Evolutionary conservation across 345 rosid species (phyloP), one percentile per base, ranked within the genome.

Genomic region (Bruguiera parviflora): DNA sequence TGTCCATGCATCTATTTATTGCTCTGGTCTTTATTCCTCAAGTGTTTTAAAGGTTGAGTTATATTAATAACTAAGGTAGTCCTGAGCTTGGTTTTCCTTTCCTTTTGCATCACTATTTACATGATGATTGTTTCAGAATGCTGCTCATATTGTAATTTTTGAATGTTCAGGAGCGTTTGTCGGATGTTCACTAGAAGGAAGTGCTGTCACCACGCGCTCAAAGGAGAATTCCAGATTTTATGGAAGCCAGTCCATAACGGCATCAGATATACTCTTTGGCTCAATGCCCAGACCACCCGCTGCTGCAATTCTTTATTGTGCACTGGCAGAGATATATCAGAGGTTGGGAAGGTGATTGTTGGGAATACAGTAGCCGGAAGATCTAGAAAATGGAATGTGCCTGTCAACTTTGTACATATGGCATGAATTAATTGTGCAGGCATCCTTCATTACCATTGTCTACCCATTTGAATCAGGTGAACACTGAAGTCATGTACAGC

Each of bases 101-200:
- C 6, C 28, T 22, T 7, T 46, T 3, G n/a, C 13, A 28, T 59
- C 24, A 10, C 24, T 4, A 0, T 46, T 22, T 21, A 53, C 58
- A 8, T 47, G 25, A 19, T 58, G 46, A 13, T 24, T 21, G 47
- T 21, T 31, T 6, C 6, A 13, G 5, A n/a, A 21, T 47, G 32
- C 24, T 32, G 37, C 27, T 57, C 5, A 29, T 29, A 1, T 39
- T 29, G 21, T 19, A 53, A 35, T 64, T 8, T 6, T 69, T 67
- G 53, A 65, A 64, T 58, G 49, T 66, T 67, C 79, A 95, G 99
- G 98, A 77, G 96, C 99, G 31, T 92, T 95, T 67, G 86, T 92
- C 16, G 98, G 96, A 64, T 91, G 96, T 70, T 87, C 96, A 3
- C 87, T 91, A 49, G 89, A 91, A 83, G 91, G 97, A 27, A 89